These are phyloP conservation scores for Porogramme epimiltina DNA, from an alignment of 1,284 basidiomycete genomes.

Conservation along the genomic window DNA sequence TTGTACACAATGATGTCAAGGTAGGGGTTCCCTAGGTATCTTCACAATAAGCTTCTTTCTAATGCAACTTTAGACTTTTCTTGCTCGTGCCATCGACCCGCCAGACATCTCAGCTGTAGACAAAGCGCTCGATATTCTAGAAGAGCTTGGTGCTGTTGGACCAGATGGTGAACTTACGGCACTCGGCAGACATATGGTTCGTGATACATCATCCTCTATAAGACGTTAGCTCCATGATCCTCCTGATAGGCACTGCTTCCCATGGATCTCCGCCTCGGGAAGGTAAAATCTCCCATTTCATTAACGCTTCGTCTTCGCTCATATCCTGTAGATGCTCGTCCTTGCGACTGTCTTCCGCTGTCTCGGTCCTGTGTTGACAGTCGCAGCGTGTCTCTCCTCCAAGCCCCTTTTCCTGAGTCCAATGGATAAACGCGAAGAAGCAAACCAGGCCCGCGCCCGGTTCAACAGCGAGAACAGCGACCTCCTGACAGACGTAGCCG, in stretches of 20 bases:
- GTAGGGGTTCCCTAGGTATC: slow-evolving; percentile 37
- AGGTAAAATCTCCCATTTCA: slow-evolving; percentile 45
- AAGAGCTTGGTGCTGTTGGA: slow-evolving; percentile 81
- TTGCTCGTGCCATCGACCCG: slow-evolving; percentile 82
- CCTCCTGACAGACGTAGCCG: slow-evolving; percentile 79
- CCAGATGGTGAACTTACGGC: slow-evolving; percentile 72
- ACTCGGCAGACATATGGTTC: slow-evolving; percentile 80
- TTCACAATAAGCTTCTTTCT: not conserved
- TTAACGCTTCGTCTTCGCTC: not conserved
- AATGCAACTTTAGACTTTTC: slow-evolving; percentile 43
- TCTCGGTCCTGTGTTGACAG: slow-evolving; percentile 75
- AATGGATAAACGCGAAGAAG: slow-evolving; percentile 83
- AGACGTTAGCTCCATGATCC: slow-evolving; percentile 9
- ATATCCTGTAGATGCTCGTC: slow-evolving; percentile 71
- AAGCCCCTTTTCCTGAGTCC: slow-evolving; percentile 87
- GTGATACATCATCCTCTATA: slow-evolving; percentile 25
- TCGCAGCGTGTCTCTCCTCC: slow-evolving; percentile 83
- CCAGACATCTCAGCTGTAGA: slow-evolving; percentile 81
- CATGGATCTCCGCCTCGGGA: slow-evolving; percentile 87
- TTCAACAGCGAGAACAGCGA: slow-evolving; percentile 83
- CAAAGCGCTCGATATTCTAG: slow-evolving; percentile 73
- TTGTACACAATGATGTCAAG: slow-evolving; percentile 81
- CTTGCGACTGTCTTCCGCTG: slow-evolving; percentile 82
- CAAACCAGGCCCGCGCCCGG: slow-evolving; percentile 63
- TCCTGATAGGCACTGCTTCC: slow-evolving; percentile 72